Conservation (phyloP, 1,284 basidiomycete species). For the Meripilus lineatus region DNA sequence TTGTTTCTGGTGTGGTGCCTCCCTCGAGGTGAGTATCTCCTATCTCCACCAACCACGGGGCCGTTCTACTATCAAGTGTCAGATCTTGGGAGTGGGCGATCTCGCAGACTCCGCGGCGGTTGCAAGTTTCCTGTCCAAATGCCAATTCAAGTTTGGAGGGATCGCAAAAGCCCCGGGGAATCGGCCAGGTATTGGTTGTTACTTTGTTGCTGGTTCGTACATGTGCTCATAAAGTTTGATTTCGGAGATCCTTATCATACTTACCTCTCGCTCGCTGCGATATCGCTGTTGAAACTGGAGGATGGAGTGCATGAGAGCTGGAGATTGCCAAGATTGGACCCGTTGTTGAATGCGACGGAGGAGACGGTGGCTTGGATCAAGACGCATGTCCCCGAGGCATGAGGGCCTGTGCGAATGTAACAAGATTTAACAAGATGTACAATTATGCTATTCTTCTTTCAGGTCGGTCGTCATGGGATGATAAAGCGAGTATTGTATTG, state of each 20-base stretch:
- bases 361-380: conserved; percentile 64
- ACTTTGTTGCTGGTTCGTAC: too few relatives aligned
- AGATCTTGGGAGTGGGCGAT: conserved; percentile 62
- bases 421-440: background rate
- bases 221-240: conserved; percentile 1
- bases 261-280: conserved; percentile 79
- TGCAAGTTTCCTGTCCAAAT: conserved; percentile 58
- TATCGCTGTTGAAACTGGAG: conserved; percentile 55
- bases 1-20: conserved; percentile 89
- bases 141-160: conserved; percentile 84
- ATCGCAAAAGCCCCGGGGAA: conserved; percentile 79
- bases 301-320: conserved; percentile 39
- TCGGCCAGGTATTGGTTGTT: conserved; percentile 64
- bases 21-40: conserved; percentile 54
- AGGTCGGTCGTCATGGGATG: background rate
- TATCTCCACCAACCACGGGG: background rate
- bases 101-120: conserved; percentile 55
- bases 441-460: background rate
- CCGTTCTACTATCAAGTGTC: background rate
- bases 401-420: too few relatives aligned
- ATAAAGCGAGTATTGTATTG: too few relatives aligned
- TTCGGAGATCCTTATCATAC: conserved; percentile 82
- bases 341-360: conserved; percentile 63
- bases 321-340: conserved; percentile 57
- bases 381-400: conserved; percentile 24